Percentiles rank a stretch among this genome's conserved stretches.
Evolutionary conservation across 176 grass and related monocot species (phyloP).

Genomic region (Rhynchospora breviuscula): DNA sequence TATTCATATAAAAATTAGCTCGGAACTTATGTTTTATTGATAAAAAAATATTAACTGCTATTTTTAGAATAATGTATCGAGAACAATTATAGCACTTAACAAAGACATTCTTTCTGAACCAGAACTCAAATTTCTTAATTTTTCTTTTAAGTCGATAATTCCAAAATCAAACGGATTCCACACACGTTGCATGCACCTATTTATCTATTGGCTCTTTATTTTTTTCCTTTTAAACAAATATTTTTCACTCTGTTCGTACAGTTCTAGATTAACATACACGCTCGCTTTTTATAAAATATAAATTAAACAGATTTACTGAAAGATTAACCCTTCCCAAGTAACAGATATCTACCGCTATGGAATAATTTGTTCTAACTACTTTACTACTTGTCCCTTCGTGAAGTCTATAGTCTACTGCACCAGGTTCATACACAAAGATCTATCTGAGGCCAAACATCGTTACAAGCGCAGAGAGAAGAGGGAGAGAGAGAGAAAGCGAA

Average conservation of each 20-base stretch:
- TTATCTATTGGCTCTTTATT: not conserved
- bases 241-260: not conserved
- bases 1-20: no score
- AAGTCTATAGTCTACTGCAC: not conserved
- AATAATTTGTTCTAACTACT: not conserved
- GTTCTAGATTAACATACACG: not conserved
- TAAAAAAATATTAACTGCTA: no score
- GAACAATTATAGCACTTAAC: no score
- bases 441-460: not conserved
- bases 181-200: not conserved
- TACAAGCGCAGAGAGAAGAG: not conserved
- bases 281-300: not conserved
- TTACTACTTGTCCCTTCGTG: not conserved
- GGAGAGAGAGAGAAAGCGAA: not conserved
- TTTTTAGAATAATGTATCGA: no score
- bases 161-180: no score
- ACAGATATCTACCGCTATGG: not conserved
- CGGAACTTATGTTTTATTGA: no score
- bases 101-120: no score
- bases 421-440: not conserved
- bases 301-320: not conserved
- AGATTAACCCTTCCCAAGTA: not conserved
- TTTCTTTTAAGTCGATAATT: no score
- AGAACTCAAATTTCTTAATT: no score
- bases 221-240: not conserved